phyloP scores from a whole-genome alignment of 75 land plant genomes.

The Cunninghamia lanceolata region DNA sequence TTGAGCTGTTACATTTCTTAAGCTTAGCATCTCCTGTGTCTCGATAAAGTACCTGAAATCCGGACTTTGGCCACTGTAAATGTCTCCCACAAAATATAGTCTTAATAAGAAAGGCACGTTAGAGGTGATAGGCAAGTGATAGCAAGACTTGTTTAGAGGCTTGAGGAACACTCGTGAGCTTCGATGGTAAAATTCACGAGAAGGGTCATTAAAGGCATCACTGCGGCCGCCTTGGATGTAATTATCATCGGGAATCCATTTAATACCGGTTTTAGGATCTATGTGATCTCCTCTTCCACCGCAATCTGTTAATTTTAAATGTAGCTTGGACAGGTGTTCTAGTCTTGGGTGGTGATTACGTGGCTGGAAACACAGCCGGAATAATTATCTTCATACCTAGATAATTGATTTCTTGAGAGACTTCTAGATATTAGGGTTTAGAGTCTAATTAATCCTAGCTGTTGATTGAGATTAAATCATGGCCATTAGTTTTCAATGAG shows the following conservation, averaged over 20 bases:
- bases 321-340: no score
- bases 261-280: background rate
- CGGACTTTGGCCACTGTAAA: background rate
- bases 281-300: background rate
- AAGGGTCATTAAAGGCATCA: background rate
- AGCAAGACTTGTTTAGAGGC: background rate
- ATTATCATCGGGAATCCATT: background rate
- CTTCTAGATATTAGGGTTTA: no score
- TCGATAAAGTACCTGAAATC: background rate
- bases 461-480: no score
- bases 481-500: no score
- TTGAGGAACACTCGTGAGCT: background rate
- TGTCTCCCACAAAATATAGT: background rate
- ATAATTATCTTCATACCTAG: no score
- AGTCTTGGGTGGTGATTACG: no score
- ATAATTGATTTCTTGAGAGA: no score
- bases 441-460: no score
- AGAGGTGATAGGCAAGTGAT: no score
- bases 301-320: no score
- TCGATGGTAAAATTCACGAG: background rate
- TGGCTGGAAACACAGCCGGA: no score
- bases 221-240: background rate
- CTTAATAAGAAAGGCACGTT: no score
- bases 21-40: background rate
- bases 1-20: background rate